Evolutionary conservation across 2,329 filamentous ascomycete genomes (phyloP), one percentile per base, ranked within the genome.

Genomic region (Fusarium cicatricum): DNA sequence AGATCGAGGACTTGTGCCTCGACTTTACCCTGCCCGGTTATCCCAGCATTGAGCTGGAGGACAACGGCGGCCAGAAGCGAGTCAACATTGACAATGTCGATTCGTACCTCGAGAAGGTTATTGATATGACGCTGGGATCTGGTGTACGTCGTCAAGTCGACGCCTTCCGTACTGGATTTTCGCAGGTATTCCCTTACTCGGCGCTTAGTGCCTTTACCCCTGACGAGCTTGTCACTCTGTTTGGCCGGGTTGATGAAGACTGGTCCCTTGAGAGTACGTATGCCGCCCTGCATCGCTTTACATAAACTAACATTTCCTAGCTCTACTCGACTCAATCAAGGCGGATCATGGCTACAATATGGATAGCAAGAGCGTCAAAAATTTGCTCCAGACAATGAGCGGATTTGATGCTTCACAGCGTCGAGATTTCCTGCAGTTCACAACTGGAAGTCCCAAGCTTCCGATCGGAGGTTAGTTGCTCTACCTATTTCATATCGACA

Each of bases 331-430:
- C 71, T 97, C 94, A 1, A 94, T 99, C 79, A 99, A 99, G 78
- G 95, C 95, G 23, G 95, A 99, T 68, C 95, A 99, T 72, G 95
- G 95, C 9, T 99, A 91, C 80, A 99, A 98, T 68, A 95, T 99
- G 85, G 95, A 99, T 72, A 98, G 94, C 81, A 91, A 89, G 78
- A 97, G 90, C 70, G 92, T 99, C 41, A 92, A 89, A 69, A 98
- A 99, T 69, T 75, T 99, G 63, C 82, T 99, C 15, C 92, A 97
- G 69, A 89, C 89, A 10, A 98, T 99, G 95, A 97, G 92, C 72
- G 90, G 96, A 71, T 83, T 97, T 48, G 84, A 84, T 8, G 76
- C 83, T 2, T 76, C 86, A 38, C 86, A 96, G 72, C 90, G 93
- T 56, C 89, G 95, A 37, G 92, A 97, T 70, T 99, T 99, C 77